A percentile compares a stretch with the other conserved stretches of the same genome.
These are phyloP conservation scores for Trifolium subterraneum DNA, from an alignment of 306 rosid species.

Conservation along the genomic window DNA sequence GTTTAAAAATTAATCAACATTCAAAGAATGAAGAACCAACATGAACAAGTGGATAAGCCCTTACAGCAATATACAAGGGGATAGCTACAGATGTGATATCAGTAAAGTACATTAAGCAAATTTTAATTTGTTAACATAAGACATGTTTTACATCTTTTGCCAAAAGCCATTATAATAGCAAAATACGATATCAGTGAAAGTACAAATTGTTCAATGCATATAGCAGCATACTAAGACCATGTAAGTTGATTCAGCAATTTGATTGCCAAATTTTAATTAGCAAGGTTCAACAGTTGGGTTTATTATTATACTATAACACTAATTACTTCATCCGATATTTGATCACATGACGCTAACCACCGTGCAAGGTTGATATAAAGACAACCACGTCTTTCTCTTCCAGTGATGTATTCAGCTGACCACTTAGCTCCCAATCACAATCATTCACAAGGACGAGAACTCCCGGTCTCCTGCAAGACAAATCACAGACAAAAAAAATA, in stretches of 20 bases:
- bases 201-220: background rate
- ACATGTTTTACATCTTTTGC: too few species aligned
- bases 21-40: background rate
- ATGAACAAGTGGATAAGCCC: slow-evolving; percentile 3
- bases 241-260: slow-evolving; percentile 15
- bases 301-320: background rate
- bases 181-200: slow-evolving; percentile 7
- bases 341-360: slow-evolving; percentile 60
- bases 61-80: background rate
- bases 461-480: slow-evolving; percentile 88
- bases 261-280: slow-evolving; percentile 16
- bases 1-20: background rate
- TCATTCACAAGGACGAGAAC: slow-evolving; percentile 94
- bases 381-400: slow-evolving; percentile 93
- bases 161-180: too few species aligned
- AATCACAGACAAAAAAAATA: background rate
- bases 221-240: slow-evolving; percentile 1
- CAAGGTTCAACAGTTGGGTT: background rate
- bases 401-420: slow-evolving; percentile 74
- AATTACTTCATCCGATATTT: background rate
- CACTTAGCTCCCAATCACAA: slow-evolving; percentile 96
- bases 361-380: slow-evolving; percentile 92
- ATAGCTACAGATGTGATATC: background rate
- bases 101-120: background rate
- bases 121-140: slow-evolving; percentile 16